Percentiles rank a stretch among this genome's conserved stretches.
Evolutionary conservation across 352 stramenopile genomes (phyloP).

Genomic region (Phytophthora cactorum): DNA sequence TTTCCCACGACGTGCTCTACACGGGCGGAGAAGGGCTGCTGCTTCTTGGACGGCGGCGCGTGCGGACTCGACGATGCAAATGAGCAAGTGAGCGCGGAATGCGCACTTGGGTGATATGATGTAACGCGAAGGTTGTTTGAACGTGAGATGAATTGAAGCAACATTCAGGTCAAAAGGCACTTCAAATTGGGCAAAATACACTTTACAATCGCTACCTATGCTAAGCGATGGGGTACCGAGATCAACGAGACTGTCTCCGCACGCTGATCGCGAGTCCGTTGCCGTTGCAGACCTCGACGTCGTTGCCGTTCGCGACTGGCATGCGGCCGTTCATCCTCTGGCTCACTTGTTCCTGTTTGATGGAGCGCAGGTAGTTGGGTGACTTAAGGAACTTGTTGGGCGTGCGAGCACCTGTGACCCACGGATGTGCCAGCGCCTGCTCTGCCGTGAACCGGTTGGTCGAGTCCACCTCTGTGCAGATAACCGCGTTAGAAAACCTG

Average conservation of each 20-base stretch:
- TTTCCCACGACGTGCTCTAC: constrained; percentile 9
- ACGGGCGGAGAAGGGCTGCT: constrained; percentile 5
- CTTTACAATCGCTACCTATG: constrained; percentile 5
- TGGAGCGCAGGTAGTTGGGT: constrained; percentile 85
- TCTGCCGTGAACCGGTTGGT: constrained; percentile 83
- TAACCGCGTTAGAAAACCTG: not conserved
- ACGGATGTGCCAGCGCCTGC: constrained; percentile 82
- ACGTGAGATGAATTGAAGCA: not conserved
- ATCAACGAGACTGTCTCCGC: constrained; percentile 76
- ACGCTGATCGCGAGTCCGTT: constrained; percentile 45
- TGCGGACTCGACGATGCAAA: constrained; percentile 32
- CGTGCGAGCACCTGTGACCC: constrained; percentile 85
- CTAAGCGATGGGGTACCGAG: not conserved
- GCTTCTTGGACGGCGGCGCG: constrained; percentile 31
- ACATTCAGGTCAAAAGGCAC: constrained; percentile 1
- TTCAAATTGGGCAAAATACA: constrained; percentile 19
- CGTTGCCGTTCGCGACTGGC: constrained; percentile 19
- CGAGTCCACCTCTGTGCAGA: constrained; percentile 69
- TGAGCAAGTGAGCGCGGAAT: constrained; percentile 13
- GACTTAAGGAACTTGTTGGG: constrained; percentile 90
- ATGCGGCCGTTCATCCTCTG: constrained; percentile 44
- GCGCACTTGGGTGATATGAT: not conserved
- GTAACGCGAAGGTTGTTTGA: constrained; percentile 15
- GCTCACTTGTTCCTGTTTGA: constrained; percentile 72
- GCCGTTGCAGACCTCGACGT: constrained; percentile 22